phyloP scores from a whole-genome alignment of 495 filamentous ascomycete genomes.

The Tuber borchii region DNA sequence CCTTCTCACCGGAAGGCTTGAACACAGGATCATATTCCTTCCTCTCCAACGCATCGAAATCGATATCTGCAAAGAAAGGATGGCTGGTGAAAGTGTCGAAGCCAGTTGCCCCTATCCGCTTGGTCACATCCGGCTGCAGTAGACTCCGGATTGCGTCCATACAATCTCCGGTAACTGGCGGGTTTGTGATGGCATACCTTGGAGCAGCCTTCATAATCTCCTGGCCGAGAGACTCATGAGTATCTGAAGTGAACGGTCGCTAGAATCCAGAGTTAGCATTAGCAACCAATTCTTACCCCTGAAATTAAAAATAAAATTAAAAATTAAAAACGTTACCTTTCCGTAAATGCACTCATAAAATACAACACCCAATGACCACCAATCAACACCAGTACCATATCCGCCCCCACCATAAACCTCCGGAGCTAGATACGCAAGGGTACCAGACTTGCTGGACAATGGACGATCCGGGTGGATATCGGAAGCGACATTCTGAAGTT shows the following conservation, averaged over 20 bases:
- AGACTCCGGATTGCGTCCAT: slow-evolving; percentile 76
- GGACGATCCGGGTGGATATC: slow-evolving; percentile 77
- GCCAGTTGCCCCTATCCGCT: slow-evolving; percentile 69
- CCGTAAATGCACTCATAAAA: slow-evolving; percentile 99
- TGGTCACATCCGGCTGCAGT: slow-evolving; percentile 69
- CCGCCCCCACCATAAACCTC: slow-evolving; percentile 88
- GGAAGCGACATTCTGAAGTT: slow-evolving; percentile 80
- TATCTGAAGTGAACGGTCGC: slow-evolving; percentile 88
- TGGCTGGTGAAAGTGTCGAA: slow-evolving; percentile 79
- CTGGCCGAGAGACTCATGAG: slow-evolving; percentile 68
- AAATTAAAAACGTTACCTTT: slow-evolving; percentile 57
- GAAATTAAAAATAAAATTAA: neutral
- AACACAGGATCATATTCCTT: slow-evolving; percentile 92
- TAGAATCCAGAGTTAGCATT: slow-evolving; percentile 40
- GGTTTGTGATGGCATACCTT: slow-evolving; percentile 80
- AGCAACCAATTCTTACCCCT: neutral
- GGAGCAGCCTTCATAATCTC: slow-evolving; percentile 77
- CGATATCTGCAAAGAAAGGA: slow-evolving; percentile 77
- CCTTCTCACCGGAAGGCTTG: slow-evolving; percentile 88
- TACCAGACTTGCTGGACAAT: slow-evolving; percentile 92
- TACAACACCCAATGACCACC: slow-evolving; percentile 95
- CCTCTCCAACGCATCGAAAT: slow-evolving; percentile 76
- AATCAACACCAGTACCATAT: slow-evolving; percentile 83
- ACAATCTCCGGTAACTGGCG: slow-evolving; percentile 77
- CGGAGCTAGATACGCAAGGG: slow-evolving; percentile 88